Evolutionary conservation across 176 grass and related monocot genomes (phyloP).

Genomic region (Triticum turgidum): DNA sequence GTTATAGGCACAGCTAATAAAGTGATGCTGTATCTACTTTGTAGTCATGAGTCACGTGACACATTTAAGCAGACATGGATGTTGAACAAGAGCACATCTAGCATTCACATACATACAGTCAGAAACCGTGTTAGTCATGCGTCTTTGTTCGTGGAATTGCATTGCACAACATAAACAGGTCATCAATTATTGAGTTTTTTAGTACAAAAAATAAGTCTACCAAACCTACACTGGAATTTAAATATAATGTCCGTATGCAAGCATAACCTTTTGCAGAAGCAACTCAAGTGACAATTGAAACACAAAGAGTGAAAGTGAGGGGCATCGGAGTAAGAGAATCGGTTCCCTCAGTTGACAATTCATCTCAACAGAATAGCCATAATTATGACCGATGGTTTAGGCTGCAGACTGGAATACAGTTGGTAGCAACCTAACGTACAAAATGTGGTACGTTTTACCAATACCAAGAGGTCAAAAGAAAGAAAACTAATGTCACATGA

Average conservation of each 20-base stretch:
- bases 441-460: background rate
- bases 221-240: background rate
- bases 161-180: conserved; percentile 17
- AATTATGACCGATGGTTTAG: conserved; percentile 10
- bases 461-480: background rate
- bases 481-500: background rate
- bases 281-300: background rate
- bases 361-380: conserved; percentile 4
- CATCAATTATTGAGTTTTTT: background rate
- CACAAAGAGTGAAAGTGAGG: background rate
- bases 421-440: background rate
- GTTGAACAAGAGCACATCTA: background rate
- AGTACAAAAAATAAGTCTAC: background rate
- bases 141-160: background rate
- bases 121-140: background rate
- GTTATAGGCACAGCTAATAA: background rate
- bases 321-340: background rate
- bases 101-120: background rate
- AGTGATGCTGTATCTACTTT: background rate
- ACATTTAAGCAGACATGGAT: conserved; percentile 3
- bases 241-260: background rate
- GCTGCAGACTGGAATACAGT: background rate
- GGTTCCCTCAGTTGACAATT: background rate
- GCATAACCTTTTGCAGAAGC: conserved; percentile 1
- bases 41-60: background rate